Evolutionary conservation across 2,329 filamentous ascomycete genomes (phyloP).

Genomic region (Fusarium gaditjirri): DNA sequence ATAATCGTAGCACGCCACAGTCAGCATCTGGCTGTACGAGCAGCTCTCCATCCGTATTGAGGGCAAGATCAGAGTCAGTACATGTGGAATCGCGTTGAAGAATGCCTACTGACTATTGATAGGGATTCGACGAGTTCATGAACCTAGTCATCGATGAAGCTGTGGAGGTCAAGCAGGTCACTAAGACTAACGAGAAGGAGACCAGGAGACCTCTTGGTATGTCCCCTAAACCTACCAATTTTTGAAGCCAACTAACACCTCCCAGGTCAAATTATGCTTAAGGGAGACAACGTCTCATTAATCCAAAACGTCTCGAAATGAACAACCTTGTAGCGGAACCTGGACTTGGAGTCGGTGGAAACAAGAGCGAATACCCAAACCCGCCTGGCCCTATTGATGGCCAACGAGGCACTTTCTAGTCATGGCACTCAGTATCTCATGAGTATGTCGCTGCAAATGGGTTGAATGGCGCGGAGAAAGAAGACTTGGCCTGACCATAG

Average conservation of each 20-base stretch:
- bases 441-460: slow-evolving; percentile 13
- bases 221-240: slow-evolving; percentile 31
- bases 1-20: slow-evolving; percentile 73
- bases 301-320: slow-evolving; percentile 67
- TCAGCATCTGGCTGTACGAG: slow-evolving; percentile 97
- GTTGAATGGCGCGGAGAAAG: slow-evolving; percentile 9
- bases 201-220: slow-evolving; percentile 81
- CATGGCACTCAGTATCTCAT: slow-evolving; percentile 19
- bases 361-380: slow-evolving; percentile 34
- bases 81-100: neutral
- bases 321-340: slow-evolving; percentile 7
- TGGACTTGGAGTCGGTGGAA: slow-evolving; percentile 14
- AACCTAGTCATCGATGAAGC: slow-evolving; percentile 97
- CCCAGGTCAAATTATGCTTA: slow-evolving; percentile 83
- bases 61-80: slow-evolving; percentile 88
- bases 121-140: slow-evolving; percentile 99
- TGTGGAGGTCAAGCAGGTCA: slow-evolving; percentile 86
- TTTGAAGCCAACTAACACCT: slow-evolving; percentile 3
- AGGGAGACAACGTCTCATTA: slow-evolving; percentile 88
- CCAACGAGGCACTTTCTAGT: slow-evolving; percentile 24
- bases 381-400: slow-evolving; percentile 21
- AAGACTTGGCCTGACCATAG: slow-evolving; percentile 15
- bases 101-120: neutral
- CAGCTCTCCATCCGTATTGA: slow-evolving; percentile 94
- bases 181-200: slow-evolving; percentile 81